Evolutionary conservation across 2,329 filamentous ascomycete genomes (phyloP), one percentile per base, ranked within the genome.

Genomic region (Ramularia endophylla): DNA sequence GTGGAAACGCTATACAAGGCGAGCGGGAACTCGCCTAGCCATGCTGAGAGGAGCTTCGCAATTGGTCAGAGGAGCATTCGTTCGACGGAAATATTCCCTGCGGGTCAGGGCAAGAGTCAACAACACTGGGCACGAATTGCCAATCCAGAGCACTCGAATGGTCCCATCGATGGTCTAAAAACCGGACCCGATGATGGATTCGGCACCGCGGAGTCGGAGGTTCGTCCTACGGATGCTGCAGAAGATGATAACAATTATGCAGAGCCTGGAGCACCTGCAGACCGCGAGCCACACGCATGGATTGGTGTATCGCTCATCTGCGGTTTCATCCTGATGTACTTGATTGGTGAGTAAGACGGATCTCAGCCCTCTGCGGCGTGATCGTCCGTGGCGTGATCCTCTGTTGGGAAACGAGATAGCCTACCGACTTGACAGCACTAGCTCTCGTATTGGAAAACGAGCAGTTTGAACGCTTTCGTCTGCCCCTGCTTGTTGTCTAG

Each of bases 261-360:
- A 7, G 28, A 22, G 12, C 18, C 22, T 12, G 22, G 30, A 16
- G 19, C 15, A 12, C n/a, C 19, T 16, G 32, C 34, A 41, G 58
- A 68, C 13, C 61, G 68, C 38, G 70, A 74, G n/a, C 78, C 79
- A 2, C 80, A 70, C 77, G 88, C 63, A 72, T 92, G 86, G 66
- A 85, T 98, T 44, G 92, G 92, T 4, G 73, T 97, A 40, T 87
- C 89, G 2, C 71, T 98, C 38, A 80, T 94, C 41, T 70, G 86
- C 12, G 92, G 92, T 9, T 98, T 97, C 65, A 80, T 95, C 43
- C 75, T 95, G 51, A 98, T 98, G 92, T 97, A 95, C 60, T 76
- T 98, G 16, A 84, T 98, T 58, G n/a, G n/a, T n/a, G n/a, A n/a
- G n/a, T n/a, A n/a, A n/a, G n/a, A n/a, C n/a, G n/a, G n/a, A n/a